Conservation (phyloP, 2,329 filamentous ascomycete genomes). For the Diaporthe ampelina region DNA sequence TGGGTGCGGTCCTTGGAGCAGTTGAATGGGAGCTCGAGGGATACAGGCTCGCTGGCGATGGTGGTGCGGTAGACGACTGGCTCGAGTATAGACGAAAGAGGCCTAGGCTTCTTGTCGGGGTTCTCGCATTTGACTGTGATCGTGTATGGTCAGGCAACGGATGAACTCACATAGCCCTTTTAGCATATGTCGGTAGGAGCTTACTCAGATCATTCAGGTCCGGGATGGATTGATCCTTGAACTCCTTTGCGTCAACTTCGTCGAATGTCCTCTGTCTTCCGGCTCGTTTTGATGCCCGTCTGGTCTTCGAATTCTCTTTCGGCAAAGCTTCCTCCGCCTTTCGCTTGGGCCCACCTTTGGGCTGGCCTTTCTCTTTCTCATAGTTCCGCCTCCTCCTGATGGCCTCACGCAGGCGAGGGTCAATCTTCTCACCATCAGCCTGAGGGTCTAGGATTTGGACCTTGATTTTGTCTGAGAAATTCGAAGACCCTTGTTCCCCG, state of each 20-base stretch:
- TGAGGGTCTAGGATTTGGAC: constrained; percentile 64
- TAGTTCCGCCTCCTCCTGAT: constrained; percentile 76
- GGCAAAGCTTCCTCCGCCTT: constrained; percentile 46
- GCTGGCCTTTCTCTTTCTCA: constrained; percentile 60
- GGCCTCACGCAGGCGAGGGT: constrained; percentile 68
- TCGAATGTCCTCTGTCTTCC: constrained; percentile 43
- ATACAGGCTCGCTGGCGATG: constrained; percentile 54
- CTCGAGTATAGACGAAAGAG: constrained; percentile 57
- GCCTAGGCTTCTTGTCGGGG: constrained; percentile 51
- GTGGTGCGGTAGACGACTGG: constrained; percentile 57
- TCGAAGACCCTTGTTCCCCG: constrained; percentile 64
- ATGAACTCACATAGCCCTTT: not conserved
- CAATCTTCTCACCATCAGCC: constrained; percentile 57
- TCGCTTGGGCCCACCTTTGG: constrained; percentile 57
- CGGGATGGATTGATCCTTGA: constrained; percentile 47
- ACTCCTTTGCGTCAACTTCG: constrained; percentile 47
- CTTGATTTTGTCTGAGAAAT: constrained; percentile 62
- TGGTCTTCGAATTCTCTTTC: constrained; percentile 47
- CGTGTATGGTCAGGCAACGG: not conserved
- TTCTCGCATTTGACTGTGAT: constrained; percentile 62
- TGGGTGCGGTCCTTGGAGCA: constrained; percentile 78
- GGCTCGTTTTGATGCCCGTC: constrained; percentile 44
- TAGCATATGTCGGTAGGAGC: not conserved
- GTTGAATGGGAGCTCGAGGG: constrained; percentile 75
- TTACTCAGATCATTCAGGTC: constrained; percentile 43